Base-by-base conservation (phyloP, 2,329 filamentous ascomycete genomes). In the Drechslerella coelobrocha region DNA sequence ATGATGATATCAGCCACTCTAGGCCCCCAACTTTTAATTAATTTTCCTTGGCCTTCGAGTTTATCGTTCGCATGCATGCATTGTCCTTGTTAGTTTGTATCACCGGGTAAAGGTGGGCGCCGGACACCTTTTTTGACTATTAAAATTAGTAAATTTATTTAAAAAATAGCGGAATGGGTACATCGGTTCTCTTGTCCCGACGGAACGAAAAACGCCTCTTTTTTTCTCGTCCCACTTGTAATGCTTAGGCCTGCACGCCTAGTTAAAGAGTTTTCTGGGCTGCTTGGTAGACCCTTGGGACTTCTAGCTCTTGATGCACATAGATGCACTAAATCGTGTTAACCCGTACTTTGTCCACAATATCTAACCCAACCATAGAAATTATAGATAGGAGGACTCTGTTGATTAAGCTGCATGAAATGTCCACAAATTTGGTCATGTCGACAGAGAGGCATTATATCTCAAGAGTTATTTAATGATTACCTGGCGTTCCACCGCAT, bases 11-110 rank as follows among this genome's bases (percentile, higher is more conserved):
- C 34, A 39, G 34, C 34, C 34, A 39, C 29, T 6, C 34, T 39
- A 39, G 34, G 34, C 34, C 34, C 34, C 34, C 34, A 39, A 39
- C 34, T 39, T 39, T 39, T 39, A 6, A 39, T 39, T 39, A 39
- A 34, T 12, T 12, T 34, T 12, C 34, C 34, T 14, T n/a, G 12
- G 17, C 12, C 34, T 10, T 34, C 29, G 12, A 39, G 17, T 39
- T 14, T 39, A 39, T 39, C 12, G 12, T 14, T 14, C 34, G 34
- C 34, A 39, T 39, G 5, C 34, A 39, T 39, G 34, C 34, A 39
- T 34, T 34, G 12, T 5, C 12, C 34, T 39, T 14, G 34, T n/a
- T 6, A 12, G 34, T 14, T 14, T 39, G 34, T 39, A 39, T 39
- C 34, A 39, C 34, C 34, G 34, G 34, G 12, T 39, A 39, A 39